Conservation (phyloP, 768 basidiomycete genomes). For the Pleurotus ostreatus region DNA sequence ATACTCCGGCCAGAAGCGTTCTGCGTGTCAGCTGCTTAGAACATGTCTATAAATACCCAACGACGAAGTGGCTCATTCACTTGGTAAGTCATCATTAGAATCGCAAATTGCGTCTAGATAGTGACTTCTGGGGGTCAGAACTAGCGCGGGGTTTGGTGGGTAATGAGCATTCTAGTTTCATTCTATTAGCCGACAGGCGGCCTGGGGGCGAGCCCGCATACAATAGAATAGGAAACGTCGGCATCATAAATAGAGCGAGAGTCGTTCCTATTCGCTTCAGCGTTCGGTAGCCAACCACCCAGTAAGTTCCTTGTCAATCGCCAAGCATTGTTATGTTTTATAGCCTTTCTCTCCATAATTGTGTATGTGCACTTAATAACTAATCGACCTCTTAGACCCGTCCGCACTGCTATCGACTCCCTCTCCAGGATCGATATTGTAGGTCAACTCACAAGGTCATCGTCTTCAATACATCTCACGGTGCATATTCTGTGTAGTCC, state of each 20-base stretch:
- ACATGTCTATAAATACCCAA: no score
- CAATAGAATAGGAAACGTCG: neutral
- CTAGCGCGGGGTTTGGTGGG: slow-evolving; percentile 2
- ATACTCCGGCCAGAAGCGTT: neutral
- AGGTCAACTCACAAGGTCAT: neutral
- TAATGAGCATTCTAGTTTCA: neutral
- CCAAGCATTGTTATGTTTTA: neutral
- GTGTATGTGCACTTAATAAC: neutral
- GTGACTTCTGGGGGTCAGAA: neutral
- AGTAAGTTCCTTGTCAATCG: neutral
- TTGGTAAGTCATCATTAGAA: neutral
- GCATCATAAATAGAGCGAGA: neutral
- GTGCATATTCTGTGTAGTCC: neutral
- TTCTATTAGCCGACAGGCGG: neutral
- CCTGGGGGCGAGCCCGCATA: neutral
- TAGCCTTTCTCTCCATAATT: neutral
- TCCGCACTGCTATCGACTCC: slow-evolving; percentile 3
- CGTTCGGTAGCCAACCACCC: slow-evolving; percentile 3
- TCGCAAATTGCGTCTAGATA: neutral
- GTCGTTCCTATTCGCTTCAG: neutral
- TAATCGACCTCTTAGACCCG: neutral
- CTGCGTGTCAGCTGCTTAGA: no score
- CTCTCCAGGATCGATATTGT: slow-evolving; percentile 6
- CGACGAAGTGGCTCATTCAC: no score
- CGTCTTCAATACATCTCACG: neutral